Base-by-base conservation (phyloP, 345 rosid species). In the Lepidium aucheri region DNA sequence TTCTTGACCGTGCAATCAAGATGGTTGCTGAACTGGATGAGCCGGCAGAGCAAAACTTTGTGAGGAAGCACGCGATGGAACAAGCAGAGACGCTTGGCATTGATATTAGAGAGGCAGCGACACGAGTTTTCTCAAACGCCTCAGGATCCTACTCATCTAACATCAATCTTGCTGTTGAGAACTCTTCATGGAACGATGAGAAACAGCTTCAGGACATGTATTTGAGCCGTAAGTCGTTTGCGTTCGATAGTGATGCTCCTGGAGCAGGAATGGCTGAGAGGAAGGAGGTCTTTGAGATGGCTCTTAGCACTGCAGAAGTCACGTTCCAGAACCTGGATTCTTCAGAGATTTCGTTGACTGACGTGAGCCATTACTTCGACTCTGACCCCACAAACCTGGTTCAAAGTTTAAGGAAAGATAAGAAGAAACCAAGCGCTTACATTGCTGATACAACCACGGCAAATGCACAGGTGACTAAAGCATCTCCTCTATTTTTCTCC, bases 201-300 rank as follows among this genome's bases (percentile, higher is more conserved):
- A 90, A 88, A 76, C 96, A 94, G 79, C 99, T 94, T 64, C 99
- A 94, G 62, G 99, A 94, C 83, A 94, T 94, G 99, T 94, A 94
- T 68, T 66, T 94, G 85, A 88, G 99, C 84, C 73, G 99, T 36
- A 94, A 94, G 70, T 94, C 99, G 6, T 94, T 94, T 75, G 99
- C 99, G 13, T 94, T 94, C 8, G 96, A 94, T 60, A 79, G 76
- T 30, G 96, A 94, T 74, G 90, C 99, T 40, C 99, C 97, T 12
- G 97, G 97, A 60, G 90, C 79, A 42, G 99, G 99, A 65, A 93
- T 93, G 78, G 73, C 76, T 68, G 99, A 94, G 90, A 94, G 85
- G 63, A 80, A 86, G 34, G 66, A 90, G 69, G 97, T 94, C 74
- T 94, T 94, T 40, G 92, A 90, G 82, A 88, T 90, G 99, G 96